Base-by-base conservation (phyloP, 768 basidiomycete genomes). In the Pulveroboletus frians region DNA sequence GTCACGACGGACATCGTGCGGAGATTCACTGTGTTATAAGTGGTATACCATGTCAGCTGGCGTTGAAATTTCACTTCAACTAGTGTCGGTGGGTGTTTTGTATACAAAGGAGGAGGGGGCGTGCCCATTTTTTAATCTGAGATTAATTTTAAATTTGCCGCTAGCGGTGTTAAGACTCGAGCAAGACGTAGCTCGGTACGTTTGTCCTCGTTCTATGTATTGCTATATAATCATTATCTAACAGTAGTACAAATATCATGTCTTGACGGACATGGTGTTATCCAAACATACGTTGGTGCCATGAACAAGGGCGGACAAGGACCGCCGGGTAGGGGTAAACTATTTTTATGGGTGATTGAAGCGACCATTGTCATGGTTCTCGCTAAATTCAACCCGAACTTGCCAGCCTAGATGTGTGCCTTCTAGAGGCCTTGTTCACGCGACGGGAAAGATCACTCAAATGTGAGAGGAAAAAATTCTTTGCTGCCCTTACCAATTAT, bases 1-100 rank as follows among this genome's bases (percentile, higher is more conserved):
- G 50, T 27, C 61, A 64, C 51, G 57, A 63, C 47, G 64, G 59
- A n/a, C 58, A 63, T 52, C 65, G 59, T 37, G 61, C 49, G 39
- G 60, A 63, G 46, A 43, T 69, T 23, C 54, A 60, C 44, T 27
- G 49, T 13, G 46, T 61, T 27, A 39, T 64, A 18, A 39, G 55
- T n/a, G 5, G 23, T 48, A 55, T 38, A 69, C 61, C 29, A 31
- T 49, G 29, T 55, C 47, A 27, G 40, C 64, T 23, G 53, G 56
- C 39, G 36, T 53, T 38, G 54, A 61, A 49, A 44, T 58, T 58
- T 35, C 58, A 50, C 39, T 54, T 62, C 27, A 51, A 51, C 29
- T 14, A 51, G 49, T 23, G 59, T 58, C 31, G 39, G 54, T 15
- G 55, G 53, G 27, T 63, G 52, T 39, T 58, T 58, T 46, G 60